Percentiles rank a stretch among this genome's conserved stretches.
These are phyloP conservation scores for Malus hybrid DNA, from an alignment of 331 rosid genomes.

Conservation along the genomic window DNA sequence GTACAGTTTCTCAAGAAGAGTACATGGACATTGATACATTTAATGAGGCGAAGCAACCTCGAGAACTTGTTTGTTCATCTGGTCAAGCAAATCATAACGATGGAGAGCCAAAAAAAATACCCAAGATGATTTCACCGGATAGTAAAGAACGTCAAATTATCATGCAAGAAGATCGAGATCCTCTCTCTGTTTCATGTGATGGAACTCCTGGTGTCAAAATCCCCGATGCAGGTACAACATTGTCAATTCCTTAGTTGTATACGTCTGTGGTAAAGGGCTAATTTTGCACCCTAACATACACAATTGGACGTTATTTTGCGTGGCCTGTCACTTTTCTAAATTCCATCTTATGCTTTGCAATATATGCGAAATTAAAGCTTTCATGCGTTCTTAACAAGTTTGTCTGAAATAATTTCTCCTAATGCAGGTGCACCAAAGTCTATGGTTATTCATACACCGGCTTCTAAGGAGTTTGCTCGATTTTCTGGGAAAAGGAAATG, in stretches of 20 bases:
- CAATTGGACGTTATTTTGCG: neutral
- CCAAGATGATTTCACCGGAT: slow-evolving; percentile 27
- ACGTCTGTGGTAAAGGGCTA: neutral
- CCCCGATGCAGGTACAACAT: slow-evolving; percentile 33
- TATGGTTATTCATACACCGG: slow-evolving; percentile 50
- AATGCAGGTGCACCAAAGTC: slow-evolving; percentile 43
- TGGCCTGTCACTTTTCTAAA: neutral
- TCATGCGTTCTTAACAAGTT: too few species aligned
- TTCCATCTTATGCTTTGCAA: neutral
- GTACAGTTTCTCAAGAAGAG: slow-evolving; percentile 24
- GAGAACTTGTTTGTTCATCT: slow-evolving; percentile 15
- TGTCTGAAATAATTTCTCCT: neutral
- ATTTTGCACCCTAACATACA: neutral
- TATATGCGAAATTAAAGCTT: neutral
- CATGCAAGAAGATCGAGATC: slow-evolving; percentile 3
- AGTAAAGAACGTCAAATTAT: slow-evolving; percentile 14
- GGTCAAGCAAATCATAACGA: slow-evolving; percentile 24
- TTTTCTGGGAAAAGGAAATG: slow-evolving; percentile 56
- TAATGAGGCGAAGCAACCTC: slow-evolving; percentile 15
- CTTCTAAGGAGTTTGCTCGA: slow-evolving; percentile 30
- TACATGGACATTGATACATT: slow-evolving; percentile 16
- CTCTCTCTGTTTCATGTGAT: slow-evolving; percentile 16
- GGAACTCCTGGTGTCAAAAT: slow-evolving; percentile 31
- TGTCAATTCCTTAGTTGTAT: neutral
- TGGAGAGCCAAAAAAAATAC: slow-evolving; percentile 9